phyloP scores from a whole-genome alignment of 225 moss, liverwort and hornwort genomes.

The Physcomitrellopsis africana region DNA sequence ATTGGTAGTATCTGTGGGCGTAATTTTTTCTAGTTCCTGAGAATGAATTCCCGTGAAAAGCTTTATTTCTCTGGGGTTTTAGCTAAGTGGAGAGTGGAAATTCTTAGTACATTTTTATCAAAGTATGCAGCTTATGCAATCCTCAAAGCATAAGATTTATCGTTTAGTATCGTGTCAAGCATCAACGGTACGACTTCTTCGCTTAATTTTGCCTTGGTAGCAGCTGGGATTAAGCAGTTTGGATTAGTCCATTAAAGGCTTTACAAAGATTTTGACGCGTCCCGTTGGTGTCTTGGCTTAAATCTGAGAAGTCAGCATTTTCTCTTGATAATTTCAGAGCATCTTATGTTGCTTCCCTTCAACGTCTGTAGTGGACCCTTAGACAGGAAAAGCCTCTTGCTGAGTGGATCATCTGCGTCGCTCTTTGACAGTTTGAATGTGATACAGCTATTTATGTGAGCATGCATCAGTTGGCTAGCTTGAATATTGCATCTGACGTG shows the following conservation, averaged over 20 bases:
- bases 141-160: neutral
- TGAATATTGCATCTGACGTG: constrained; percentile 8
- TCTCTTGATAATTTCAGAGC: neutral
- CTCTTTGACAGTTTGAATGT: neutral
- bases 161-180: no score
- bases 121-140: neutral
- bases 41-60: constrained; percentile 6
- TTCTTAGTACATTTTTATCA: neutral
- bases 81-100: neutral
- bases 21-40: constrained; percentile 12
- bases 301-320: neutral
- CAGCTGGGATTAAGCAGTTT: neutral
- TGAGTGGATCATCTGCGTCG: neutral
- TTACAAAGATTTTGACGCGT: neutral
- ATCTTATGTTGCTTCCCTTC: neutral
- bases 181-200: neutral
- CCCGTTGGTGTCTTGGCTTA: neutral
- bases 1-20: neutral
- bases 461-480: neutral
- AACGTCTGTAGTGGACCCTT: neutral
- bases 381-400: neutral
- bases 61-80: neutral
- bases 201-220: neutral
- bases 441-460: neutral
- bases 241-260: neutral